Evolutionary conservation across 2,329 filamentous ascomycete species (phyloP), one percentile per base, ranked within the genome.

Genomic region (Trichoderma brevicompactum): DNA sequence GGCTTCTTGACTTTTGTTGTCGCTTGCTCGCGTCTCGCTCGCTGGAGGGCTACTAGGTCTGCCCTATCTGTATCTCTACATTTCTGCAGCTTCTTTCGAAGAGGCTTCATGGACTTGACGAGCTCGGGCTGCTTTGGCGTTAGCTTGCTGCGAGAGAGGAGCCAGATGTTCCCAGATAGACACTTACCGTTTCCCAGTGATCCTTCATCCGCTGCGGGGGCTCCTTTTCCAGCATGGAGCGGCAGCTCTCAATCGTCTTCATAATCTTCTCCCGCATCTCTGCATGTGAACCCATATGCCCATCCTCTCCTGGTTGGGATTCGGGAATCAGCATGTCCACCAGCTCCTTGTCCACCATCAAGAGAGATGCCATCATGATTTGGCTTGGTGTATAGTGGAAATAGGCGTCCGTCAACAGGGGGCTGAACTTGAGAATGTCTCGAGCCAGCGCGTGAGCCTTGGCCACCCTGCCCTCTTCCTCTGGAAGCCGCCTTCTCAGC

Each of bases 301-400:
- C 55, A 17, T 74, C 71, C 13, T 68, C 70, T 19, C 71, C 69
- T 40, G 72, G 70, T 48, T 76, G 77, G 66, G 65, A 3, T 63
- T 80, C 2, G 78, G 79, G 77, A 12, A 86, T 72, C 50, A 87
- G 69, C 3, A 77, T 75, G 66, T 86, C 82, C 2, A 83, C 74
- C 38, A 95, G 79, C 0, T 83, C 85, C 46, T 82, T 79, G 74
- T 98, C 94, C 0, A 89, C 91, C 59, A 96, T 84, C 13, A 89
- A 82, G 34, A 97, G 79, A 0, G 94, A 88, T 0, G 92, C 89
- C 66, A 98, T 84, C 88, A 94, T 94, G 75, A 98, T 96, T 76
- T 99, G 95, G 28, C 92, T 91, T 0, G 95, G 95, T 0, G 94
- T 94, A 79, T 92, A 98, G 77, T 97, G 90, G 79, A 98, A 97